Conservation (phyloP, 1,139 yeast genomes). For the Kazachstania sp. region DNA sequence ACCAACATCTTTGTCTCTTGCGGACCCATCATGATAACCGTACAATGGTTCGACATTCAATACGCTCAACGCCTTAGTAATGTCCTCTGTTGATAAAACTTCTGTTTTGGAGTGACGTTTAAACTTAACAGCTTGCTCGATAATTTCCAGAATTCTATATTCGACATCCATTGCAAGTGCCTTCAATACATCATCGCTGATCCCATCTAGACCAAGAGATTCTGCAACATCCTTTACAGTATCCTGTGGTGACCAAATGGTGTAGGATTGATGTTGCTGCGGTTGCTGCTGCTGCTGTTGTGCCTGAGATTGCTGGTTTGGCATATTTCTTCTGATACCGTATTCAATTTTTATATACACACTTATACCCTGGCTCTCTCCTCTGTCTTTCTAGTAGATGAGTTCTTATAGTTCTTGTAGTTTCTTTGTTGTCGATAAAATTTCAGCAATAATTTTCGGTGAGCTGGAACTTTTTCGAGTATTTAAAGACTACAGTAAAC, state of each 20-base stretch:
- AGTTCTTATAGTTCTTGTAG: not conserved
- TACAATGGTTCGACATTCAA: conserved; percentile 83
- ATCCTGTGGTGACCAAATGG: conserved; percentile 96
- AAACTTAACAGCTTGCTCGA: conserved; percentile 91
- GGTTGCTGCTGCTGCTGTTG: too few relatives aligned
- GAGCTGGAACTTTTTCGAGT: not conserved
- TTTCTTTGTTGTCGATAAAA: not conserved
- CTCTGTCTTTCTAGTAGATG: not conserved
- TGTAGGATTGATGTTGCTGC: conserved; percentile 48
- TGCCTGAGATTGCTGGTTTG: conserved; percentile 6
- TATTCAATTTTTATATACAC: not conserved
- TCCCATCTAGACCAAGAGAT: conserved; percentile 63
- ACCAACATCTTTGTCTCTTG: conserved; percentile 30
- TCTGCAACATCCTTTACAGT: conserved; percentile 97
- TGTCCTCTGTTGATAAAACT: conserved; percentile 70
- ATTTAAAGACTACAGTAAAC: not conserved
- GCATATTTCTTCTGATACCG: conserved; percentile 8
- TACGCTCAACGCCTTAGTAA: conserved; percentile 71
- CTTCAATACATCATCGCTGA: conserved; percentile 89
- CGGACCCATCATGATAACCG: conserved; percentile 45
- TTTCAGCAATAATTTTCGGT: not conserved
- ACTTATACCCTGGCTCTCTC: not conserved
- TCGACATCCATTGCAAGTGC: conserved; percentile 98
- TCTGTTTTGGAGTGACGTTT: conserved; percentile 92
- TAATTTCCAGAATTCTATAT: conserved; percentile 87